Evolutionary conservation across 2,329 filamentous ascomycete species (phyloP).

Genomic region (Fusarium tupiense): DNA sequence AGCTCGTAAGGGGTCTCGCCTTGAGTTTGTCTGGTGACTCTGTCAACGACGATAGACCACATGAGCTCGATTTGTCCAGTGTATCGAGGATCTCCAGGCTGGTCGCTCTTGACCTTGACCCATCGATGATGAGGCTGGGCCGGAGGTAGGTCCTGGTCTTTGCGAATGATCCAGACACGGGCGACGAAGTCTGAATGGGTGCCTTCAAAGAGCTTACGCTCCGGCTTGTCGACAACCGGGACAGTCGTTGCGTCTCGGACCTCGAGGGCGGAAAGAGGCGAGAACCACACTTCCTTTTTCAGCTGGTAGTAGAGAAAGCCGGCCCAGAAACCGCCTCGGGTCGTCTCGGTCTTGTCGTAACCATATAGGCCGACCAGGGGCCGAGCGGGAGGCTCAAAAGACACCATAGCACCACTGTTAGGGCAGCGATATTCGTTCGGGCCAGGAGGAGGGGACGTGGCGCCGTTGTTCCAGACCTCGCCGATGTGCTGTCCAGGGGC

Average conservation of each 20-base stretch:
- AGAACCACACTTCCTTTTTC: neutral
- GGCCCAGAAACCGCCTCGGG: neutral
- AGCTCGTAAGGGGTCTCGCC: neutral
- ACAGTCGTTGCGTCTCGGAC: neutral
- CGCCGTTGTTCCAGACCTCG: neutral
- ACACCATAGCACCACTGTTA: neutral
- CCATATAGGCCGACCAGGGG: neutral
- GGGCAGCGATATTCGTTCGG: neutral
- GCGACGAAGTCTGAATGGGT: neutral
- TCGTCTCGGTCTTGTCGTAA: neutral
- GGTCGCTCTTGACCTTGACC: neutral
- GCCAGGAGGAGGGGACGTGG: neutral
- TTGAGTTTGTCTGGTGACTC: neutral
- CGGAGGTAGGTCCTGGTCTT: neutral
- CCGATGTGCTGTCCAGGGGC: neutral
- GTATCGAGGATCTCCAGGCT: neutral
- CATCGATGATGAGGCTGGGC: neutral
- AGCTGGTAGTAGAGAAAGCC: neutral
- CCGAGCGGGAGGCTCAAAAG: neutral
- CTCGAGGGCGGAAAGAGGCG: neutral
- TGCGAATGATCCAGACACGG: neutral
- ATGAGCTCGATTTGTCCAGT: neutral
- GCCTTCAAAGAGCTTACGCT: neutral
- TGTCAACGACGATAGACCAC: neutral
- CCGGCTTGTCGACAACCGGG: neutral